Evolutionary conservation across 164 flowering plant species (phyloP), one percentile per base, ranked within the genome.

Genomic region (Tetrastigma voinierianum): DNA sequence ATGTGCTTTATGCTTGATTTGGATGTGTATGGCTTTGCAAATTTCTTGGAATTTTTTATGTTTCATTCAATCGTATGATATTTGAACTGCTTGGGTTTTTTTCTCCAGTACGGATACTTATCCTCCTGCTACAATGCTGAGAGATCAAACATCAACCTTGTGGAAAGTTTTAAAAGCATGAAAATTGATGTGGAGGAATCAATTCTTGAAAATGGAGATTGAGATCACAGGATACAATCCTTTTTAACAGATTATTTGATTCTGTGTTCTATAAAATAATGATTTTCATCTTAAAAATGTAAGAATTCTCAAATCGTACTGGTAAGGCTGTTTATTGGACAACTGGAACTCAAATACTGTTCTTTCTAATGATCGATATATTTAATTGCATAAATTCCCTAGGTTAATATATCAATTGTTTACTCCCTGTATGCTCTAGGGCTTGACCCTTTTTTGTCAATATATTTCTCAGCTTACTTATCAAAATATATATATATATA

Each of bases 81-180:
- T 55, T 14, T 55, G 58, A 21, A 23, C 6, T 55, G 40, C 40
- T 55, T 55, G 58, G 58, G 14, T 12, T 55, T 21, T 55, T 12
- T n/a, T 24, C 4, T 21, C 11, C 13, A 73, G 47, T 51, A 86
- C 90, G 83, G 79, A 77, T 62, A 63, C 57, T 14, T 83, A 76
- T 72, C 82, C 86, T 72, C 80, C 81, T 47, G 88, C 90, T 15
- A 78, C n/a, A 77, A 43, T 82, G 86, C 83, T 61, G 86, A 81
- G 55, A 81, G 70, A 69, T 68, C 87, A 54, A 69, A 77, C 49
- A 53, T 68, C 23, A 83, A 81, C 23, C 88, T 87, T 58, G 86
- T 87, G 57, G 93, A 87, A 57, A 77, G 78, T 63, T 87, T 87
- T 62, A 82, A 78, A 76, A 82, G 68, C 75, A 77, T 86, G 86